Evolutionary conservation across 768 basidiomycete species (phyloP).

Genomic region (Strobilomyces echinocephalus): DNA sequence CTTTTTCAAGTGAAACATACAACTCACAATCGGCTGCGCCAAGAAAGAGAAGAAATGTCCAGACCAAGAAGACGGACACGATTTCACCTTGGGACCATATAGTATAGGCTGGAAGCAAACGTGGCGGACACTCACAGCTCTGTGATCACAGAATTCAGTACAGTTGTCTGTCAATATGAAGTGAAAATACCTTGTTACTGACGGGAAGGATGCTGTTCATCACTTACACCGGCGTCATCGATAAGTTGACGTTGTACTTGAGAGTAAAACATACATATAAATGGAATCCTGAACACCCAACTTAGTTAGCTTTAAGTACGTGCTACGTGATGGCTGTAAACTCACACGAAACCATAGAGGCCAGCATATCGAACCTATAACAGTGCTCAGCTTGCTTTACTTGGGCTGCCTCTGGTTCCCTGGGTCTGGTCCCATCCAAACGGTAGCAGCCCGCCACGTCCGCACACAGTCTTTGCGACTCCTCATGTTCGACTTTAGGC

Average conservation of each 20-base stretch:
- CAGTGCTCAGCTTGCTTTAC: background rate
- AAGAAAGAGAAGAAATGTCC: background rate
- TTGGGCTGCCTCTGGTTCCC: too few species aligned
- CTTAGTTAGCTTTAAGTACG: background rate
- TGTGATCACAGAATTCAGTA: background rate
- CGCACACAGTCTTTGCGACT: too few species aligned
- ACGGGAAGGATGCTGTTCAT: too few species aligned
- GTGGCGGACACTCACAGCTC: conserved; percentile 2
- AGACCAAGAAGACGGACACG: background rate
- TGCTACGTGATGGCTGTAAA: background rate
- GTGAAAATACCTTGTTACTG: too few species aligned
- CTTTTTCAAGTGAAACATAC: background rate
- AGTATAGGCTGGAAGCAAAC: background rate
- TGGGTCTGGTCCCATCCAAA: too few species aligned
- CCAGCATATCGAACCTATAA: conserved; percentile 7
- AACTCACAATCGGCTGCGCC: conserved; percentile 1
- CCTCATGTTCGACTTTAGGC: too few species aligned
- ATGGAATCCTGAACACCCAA: background rate
- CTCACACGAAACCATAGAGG: background rate
- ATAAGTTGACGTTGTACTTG: too few species aligned
- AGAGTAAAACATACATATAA: background rate
- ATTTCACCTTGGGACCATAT: conserved; percentile 1
- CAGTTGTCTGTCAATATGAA: background rate
- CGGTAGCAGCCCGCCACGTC: too few species aligned
- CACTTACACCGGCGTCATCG: too few species aligned